Evolutionary conservation across 164 flowering plant genomes (phyloP).

Genomic region (Magnolia kwangsiensis): DNA sequence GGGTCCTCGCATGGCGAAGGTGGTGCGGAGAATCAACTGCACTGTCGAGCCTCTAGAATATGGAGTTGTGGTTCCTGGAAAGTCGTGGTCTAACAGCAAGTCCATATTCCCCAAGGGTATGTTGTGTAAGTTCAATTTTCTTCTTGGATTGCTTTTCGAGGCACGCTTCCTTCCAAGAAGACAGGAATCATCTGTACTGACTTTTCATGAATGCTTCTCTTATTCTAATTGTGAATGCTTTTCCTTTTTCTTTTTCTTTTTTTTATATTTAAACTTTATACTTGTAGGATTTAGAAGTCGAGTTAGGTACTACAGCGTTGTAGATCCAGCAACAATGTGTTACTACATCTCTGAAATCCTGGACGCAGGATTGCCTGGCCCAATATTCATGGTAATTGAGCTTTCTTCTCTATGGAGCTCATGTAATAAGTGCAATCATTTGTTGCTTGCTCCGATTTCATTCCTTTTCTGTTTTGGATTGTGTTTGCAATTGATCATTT

Average conservation of each 20-base stretch:
- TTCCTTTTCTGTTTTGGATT: not conserved
- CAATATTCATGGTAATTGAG: slow-evolving; percentile 77
- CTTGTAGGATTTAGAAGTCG: slow-evolving; percentile 86
- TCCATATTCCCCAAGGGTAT: slow-evolving; percentile 88
- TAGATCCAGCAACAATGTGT: slow-evolving; percentile 69
- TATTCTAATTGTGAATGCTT: not conserved
- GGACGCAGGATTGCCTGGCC: slow-evolving; percentile 63
- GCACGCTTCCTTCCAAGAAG: not conserved
- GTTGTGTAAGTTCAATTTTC: slow-evolving; percentile 11
- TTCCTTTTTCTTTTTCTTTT: not conserved
- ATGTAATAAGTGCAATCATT: not conserved
- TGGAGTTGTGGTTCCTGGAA: slow-evolving; percentile 66
- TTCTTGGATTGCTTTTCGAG: not conserved
- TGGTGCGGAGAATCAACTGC: slow-evolving; percentile 71
- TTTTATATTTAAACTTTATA: slow-evolving; percentile 3
- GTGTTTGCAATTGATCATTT: not conserved
- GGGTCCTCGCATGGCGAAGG: slow-evolving; percentile 93
- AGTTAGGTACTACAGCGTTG: slow-evolving; percentile 63
- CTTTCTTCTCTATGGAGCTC: not conserved
- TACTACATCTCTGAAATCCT: slow-evolving; percentile 83
- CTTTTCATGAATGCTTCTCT: slow-evolving; percentile 1
- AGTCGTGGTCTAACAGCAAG: slow-evolving; percentile 68
- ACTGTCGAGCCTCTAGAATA: slow-evolving; percentile 72
- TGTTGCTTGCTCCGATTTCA: not conserved
- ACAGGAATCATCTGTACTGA: not conserved